phyloP scores from a whole-genome alignment of 2,329 filamentous ascomycete species.

The Hirsutella thompsonii region DNA sequence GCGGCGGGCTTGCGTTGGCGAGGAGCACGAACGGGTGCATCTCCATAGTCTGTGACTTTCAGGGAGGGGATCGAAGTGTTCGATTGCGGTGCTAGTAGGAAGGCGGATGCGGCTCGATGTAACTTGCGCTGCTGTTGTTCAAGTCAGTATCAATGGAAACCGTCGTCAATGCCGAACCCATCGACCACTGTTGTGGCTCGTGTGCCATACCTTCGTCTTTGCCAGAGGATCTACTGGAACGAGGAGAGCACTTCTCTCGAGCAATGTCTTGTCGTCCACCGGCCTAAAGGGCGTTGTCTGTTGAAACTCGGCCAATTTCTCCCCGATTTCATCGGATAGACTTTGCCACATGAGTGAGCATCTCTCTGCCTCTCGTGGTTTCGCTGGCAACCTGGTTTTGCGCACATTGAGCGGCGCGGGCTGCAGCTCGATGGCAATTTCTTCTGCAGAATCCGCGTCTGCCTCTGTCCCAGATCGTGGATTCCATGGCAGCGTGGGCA shows the following conservation, averaged over 20 bases:
- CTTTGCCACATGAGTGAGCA: slow-evolving; percentile 7
- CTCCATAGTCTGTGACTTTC: no score
- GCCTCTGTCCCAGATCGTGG: neutral
- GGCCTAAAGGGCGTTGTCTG: neutral
- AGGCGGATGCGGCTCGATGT: neutral
- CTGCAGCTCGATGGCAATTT: slow-evolving; percentile 6
- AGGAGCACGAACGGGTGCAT: slow-evolving; percentile 1
- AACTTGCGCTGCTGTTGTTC: neutral
- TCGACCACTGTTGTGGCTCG: neutral
- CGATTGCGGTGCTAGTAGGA: no score
- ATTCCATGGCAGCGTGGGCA: neutral
- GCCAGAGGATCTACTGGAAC: neutral
- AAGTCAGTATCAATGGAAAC: no score
- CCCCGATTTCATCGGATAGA: slow-evolving; percentile 2
- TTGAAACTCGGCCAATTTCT: slow-evolving; percentile 1
- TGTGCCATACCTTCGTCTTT: neutral
- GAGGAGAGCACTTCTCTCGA: neutral
- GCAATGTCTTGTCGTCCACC: neutral
- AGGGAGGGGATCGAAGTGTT: no score
- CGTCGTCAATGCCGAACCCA: neutral
- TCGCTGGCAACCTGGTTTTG: neutral
- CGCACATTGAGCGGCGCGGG: slow-evolving; percentile 13
- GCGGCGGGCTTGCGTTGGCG: neutral
- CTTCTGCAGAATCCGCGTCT: neutral
- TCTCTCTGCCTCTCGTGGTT: slow-evolving; percentile 2